phyloP scores from a whole-genome alignment of 2,329 filamentous ascomycete genomes.

The Huntiella abstrusa region DNA sequence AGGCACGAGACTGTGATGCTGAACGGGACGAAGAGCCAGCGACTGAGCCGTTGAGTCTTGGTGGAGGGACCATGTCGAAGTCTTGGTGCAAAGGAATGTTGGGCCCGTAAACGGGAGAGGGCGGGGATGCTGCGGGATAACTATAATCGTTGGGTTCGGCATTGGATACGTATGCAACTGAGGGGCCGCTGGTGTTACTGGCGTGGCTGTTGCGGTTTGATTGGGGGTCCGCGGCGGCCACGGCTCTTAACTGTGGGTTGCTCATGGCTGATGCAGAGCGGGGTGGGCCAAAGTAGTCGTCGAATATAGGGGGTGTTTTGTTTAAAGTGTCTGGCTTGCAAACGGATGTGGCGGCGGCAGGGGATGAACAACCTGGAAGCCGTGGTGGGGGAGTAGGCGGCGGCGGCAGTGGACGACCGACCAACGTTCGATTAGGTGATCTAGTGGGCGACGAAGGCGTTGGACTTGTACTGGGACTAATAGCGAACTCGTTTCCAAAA shows the following conservation, averaged over 20 bases:
- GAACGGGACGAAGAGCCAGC: background rate
- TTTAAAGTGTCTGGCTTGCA: no score
- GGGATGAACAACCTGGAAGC: background rate
- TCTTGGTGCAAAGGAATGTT: slow-evolving; percentile 9
- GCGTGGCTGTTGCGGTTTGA: slow-evolving; percentile 2
- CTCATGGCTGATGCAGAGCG: background rate
- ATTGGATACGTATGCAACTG: background rate
- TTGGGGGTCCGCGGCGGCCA: background rate
- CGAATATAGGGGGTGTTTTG: no score
- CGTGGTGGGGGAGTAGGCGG: background rate
- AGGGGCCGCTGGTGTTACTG: slow-evolving; percentile 1
- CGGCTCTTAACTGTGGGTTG: background rate
- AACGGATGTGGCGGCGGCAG: background rate
- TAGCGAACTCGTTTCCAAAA: background rate
- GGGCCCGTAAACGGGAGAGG: slow-evolving; percentile 5
- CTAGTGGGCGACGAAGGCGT: background rate
- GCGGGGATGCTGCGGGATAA: background rate
- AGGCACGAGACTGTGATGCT: slow-evolving; percentile 2
- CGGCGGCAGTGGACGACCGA: background rate
- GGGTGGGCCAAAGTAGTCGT: background rate
- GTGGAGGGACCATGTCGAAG: slow-evolving; percentile 6
- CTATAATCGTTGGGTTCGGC: slow-evolving; percentile 4
- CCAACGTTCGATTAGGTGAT: background rate
- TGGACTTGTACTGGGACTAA: background rate
- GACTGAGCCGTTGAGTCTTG: background rate